Evolutionary conservation across 2,329 filamentous ascomycete genomes (phyloP), one percentile per base, ranked within the genome.

Genomic region (Botrytis pseudocinerea): DNA sequence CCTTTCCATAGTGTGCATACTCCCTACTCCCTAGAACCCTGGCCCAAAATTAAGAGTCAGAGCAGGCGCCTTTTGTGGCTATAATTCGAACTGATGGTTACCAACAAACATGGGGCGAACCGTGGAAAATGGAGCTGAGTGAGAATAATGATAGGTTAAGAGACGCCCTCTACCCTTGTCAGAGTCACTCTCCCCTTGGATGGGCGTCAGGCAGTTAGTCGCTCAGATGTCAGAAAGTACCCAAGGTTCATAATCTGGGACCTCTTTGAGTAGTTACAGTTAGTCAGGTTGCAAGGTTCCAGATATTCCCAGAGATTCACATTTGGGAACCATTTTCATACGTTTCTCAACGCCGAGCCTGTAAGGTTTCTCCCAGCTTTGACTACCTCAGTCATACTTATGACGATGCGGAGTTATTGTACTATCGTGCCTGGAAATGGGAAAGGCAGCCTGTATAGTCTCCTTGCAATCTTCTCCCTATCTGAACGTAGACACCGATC

Each of bases 381-480:
- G 42, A 63, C 70, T 60, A 60, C 40, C 51, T 66, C 70, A 71
- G 70, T 71, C 70, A 71, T 60, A 71, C 40, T 44, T 25, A 71
- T 68, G 70, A 71, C 61, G 46, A 68, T 70, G 69, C 69, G 48
- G 35, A 40, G 44, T 32, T 14, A 38, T 71, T 38, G 51, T 59
- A 32, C 48, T n/a, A 44, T 32, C 28, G 40, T 68, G 65, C 69
- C 48, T 68, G 46, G 35, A 57, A 48, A 25, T 38, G 44, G 44
- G 38, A 60, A 48, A 42, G 60, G 38, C 44, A 71, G 44, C 46
- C 60, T 38, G 22, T 22, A 40, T 46, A 42, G 51, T 51, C 70
- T 68, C 62, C 40, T 60, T 38, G 63, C 32, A 69, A 60, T 60
- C 5, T 35, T 61, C 54, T 44, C 40, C 63, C 28, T 68, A 68